Conservation (phyloP, 805 yeast genomes). For the Sugiyamaella marilandica region DNA sequence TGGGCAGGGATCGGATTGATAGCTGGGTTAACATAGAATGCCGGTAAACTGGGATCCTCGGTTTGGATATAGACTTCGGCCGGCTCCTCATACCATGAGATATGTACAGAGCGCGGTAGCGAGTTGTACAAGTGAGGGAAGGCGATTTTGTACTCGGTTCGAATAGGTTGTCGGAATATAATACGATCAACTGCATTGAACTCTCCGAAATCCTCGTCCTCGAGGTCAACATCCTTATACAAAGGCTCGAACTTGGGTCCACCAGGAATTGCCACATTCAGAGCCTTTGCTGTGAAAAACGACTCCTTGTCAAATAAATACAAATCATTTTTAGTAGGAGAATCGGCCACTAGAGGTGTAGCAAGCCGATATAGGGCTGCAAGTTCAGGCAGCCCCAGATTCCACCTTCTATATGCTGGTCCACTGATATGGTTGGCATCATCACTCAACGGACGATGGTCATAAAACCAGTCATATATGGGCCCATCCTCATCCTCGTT, state of each 20-base stretch:
- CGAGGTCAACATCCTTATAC: slow-evolving; percentile 56
- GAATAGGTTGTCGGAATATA: slow-evolving; percentile 68
- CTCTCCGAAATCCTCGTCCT: slow-evolving; percentile 72
- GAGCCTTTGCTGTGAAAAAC: slow-evolving; percentile 85
- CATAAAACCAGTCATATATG: slow-evolving; percentile 75
- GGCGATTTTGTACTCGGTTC: slow-evolving; percentile 83
- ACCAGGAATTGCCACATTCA: slow-evolving; percentile 83
- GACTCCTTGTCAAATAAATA: slow-evolving; percentile 75
- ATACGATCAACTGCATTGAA: slow-evolving; percentile 85
- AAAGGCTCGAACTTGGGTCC: slow-evolving; percentile 95
- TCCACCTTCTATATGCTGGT: slow-evolving; percentile 72
- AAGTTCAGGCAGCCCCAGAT: slow-evolving; percentile 55
- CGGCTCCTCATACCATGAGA: slow-evolving; percentile 63
- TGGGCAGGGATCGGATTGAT: slow-evolving; percentile 50
- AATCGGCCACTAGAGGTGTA: slow-evolving; percentile 62
- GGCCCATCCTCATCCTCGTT: slow-evolving; percentile 57
- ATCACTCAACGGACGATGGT: slow-evolving; percentile 65
- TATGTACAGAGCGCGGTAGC: slow-evolving; percentile 57
- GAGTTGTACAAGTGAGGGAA: slow-evolving; percentile 83
- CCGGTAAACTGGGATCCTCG: slow-evolving; percentile 48
- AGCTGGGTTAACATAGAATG: slow-evolving; percentile 51
- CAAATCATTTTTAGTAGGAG: slow-evolving; percentile 52
- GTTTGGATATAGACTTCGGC: slow-evolving; percentile 45
- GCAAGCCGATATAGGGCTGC: slow-evolving; percentile 62
- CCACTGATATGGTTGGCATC: slow-evolving; percentile 59